Evolutionary conservation across 306 rosid species (phyloP).

Genomic region (Senna tora): DNA sequence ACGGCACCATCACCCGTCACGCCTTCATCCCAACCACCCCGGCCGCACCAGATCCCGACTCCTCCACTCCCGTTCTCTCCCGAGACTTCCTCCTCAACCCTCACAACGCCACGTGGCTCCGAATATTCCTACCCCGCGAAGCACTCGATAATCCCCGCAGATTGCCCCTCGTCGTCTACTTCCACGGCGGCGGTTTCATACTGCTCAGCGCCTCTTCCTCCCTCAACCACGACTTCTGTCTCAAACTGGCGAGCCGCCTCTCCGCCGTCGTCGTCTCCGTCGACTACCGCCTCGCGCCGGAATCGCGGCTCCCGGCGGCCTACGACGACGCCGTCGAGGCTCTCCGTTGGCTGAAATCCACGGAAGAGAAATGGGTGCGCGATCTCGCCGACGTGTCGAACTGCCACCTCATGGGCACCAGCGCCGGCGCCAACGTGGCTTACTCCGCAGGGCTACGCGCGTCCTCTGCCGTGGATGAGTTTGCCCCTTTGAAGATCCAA

Average conservation of each 20-base stretch:
- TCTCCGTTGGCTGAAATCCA: slow-evolving; percentile 8
- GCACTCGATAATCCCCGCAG: slow-evolving; percentile 3
- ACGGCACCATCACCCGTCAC: slow-evolving; percentile 29
- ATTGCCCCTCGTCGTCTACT: slow-evolving; percentile 40
- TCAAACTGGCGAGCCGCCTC: slow-evolving; percentile 21
- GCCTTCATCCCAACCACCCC: background rate
- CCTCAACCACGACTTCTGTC: slow-evolving; percentile 37
- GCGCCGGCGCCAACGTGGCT: slow-evolving; percentile 52
- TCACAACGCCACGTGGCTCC: slow-evolving; percentile 35
- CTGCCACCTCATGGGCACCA: slow-evolving; percentile 42
- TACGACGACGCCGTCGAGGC: slow-evolving; percentile 48
- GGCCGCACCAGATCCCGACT: background rate
- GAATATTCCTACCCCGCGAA: slow-evolving; percentile 38
- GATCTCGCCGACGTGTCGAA: slow-evolving; percentile 27
- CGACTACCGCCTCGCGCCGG: slow-evolving; percentile 46
- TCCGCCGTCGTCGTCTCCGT: slow-evolving; percentile 37
- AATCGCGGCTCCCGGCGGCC: slow-evolving; percentile 44
- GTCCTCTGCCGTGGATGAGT: background rate
- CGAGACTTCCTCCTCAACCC: slow-evolving; percentile 42
- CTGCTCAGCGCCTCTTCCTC: background rate
- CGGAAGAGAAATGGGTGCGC: slow-evolving; percentile 34
- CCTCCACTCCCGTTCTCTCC: slow-evolving; percentile 13
- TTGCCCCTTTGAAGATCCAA: slow-evolving; percentile 37
- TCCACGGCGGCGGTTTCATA: slow-evolving; percentile 45
- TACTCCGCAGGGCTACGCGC: slow-evolving; percentile 41